A percentile compares a stretch with the other conserved stretches of the same genome.
These are phyloP conservation scores for Jasminum sambac DNA, from an alignment of 257 asterid genomes.

Conservation along the genomic window DNA sequence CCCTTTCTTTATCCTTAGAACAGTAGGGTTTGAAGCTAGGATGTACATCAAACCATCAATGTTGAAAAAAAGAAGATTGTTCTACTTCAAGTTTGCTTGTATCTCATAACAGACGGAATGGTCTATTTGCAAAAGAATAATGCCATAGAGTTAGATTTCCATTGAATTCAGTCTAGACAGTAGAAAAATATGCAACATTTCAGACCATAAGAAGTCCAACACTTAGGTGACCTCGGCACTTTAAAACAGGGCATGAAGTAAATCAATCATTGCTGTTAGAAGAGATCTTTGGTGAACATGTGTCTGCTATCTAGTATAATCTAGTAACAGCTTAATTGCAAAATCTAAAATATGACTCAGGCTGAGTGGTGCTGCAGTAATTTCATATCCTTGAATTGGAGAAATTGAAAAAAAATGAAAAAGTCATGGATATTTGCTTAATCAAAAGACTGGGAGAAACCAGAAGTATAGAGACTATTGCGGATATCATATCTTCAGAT, in stretches of 20 bases:
- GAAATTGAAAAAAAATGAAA: background rate
- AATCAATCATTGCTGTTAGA: background rate
- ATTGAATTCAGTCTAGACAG: conserved; percentile 8
- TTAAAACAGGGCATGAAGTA: background rate
- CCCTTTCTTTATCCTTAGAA: background rate
- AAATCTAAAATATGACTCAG: background rate
- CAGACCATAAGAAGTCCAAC: background rate
- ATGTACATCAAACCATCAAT: conserved; percentile 5
- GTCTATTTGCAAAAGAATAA: background rate
- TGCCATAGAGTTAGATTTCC: background rate
- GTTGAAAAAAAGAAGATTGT: conserved; percentile 2
- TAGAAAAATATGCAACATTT: conserved; percentile 1
- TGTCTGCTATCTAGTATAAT: background rate
- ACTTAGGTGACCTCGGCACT: background rate
- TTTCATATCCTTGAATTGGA: background rate
- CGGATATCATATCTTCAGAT: conserved; percentile 13
- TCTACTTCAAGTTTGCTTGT: background rate
- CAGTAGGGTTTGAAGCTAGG: background rate
- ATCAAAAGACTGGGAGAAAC: conserved; percentile 11
- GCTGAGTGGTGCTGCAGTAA: background rate
- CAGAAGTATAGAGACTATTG: conserved; percentile 7
- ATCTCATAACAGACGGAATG: background rate
- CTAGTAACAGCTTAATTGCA: background rate
- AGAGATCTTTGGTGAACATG: background rate
- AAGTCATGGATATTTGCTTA: background rate